A percentile compares a stretch with the other conserved stretches of the same genome.
Evolutionary conservation across 2,329 filamentous ascomycete species (phyloP).

Genomic region (Aspergillus quadrilineatus): DNA sequence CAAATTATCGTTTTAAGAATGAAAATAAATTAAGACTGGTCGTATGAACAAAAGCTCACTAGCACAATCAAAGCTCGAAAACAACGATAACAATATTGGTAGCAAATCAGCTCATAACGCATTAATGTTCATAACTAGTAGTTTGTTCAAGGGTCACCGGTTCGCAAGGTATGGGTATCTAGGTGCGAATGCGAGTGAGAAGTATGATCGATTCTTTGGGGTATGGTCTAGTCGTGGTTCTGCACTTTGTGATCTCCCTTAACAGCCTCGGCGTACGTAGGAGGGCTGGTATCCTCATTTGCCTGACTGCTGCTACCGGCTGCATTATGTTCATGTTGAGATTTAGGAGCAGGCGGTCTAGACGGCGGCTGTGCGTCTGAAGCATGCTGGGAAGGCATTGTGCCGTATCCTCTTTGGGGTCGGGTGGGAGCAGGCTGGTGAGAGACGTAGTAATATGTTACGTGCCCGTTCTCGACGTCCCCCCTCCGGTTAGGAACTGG

Average conservation of each 20-base stretch:
- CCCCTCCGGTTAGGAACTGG: slow-evolving; percentile 49
- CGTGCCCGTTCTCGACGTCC: slow-evolving; percentile 46
- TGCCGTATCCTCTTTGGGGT: slow-evolving; percentile 39
- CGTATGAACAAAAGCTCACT: neutral
- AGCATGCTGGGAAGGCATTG: slow-evolving; percentile 36
- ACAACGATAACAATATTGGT: neutral
- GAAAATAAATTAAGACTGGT: neutral
- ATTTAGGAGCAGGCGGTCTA: slow-evolving; percentile 21
- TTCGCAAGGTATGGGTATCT: slow-evolving; percentile 1
- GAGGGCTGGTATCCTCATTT: slow-evolving; percentile 57
- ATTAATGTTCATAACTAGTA: neutral
- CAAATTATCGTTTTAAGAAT: neutral
- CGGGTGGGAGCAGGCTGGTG: slow-evolving; percentile 43
- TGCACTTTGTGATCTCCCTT: slow-evolving; percentile 91
- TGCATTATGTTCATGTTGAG: slow-evolving; percentile 24
- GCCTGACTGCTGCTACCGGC: slow-evolving; percentile 34
- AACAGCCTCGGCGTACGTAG: slow-evolving; percentile 86
- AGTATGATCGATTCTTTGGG: neutral
- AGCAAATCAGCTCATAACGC: neutral
- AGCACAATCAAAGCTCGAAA: neutral
- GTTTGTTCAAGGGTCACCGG: neutral
- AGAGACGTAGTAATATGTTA: slow-evolving; percentile 77
- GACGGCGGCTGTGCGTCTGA: slow-evolving; percentile 10
- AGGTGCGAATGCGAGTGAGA: neutral
- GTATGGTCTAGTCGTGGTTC: slow-evolving; percentile 52